Evolutionary conservation across 441 rosid genomes (phyloP).

Genomic region (Eutrema salsugineum): DNA sequence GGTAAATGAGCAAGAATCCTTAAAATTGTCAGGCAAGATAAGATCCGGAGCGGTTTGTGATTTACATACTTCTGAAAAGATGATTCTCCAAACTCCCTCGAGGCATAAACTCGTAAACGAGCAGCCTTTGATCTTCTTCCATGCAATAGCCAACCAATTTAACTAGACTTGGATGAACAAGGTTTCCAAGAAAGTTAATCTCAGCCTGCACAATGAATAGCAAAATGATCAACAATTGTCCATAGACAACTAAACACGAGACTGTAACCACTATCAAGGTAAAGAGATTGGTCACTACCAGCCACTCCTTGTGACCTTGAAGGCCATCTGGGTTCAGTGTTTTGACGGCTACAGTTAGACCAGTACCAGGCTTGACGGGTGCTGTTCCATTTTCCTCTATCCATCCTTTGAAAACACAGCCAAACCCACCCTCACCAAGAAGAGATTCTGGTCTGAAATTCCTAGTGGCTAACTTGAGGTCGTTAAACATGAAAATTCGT

Average conservation of each 20-base stretch:
- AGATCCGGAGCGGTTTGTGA: background rate
- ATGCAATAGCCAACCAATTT: conserved; percentile 63
- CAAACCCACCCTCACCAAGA: conserved; percentile 66
- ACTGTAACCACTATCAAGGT: background rate
- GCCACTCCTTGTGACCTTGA: conserved; percentile 74
- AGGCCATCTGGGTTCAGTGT: conserved; percentile 61
- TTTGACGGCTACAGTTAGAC: conserved; percentile 62
- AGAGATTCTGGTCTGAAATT: conserved; percentile 70
- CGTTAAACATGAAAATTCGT: conserved; percentile 48
- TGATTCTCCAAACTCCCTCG: conserved; percentile 69
- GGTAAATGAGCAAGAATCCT: background rate
- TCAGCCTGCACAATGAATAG: conserved; percentile 43
- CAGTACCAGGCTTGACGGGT: conserved; percentile 66
- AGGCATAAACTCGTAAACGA: conserved; percentile 62
- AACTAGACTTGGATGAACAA: conserved; percentile 55
- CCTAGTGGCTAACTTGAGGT: conserved; percentile 56
- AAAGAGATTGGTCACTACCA: conserved; percentile 33
- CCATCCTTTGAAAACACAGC: conserved; percentile 69
- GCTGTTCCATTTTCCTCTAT: conserved; percentile 68
- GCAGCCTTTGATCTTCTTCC: conserved; percentile 60
- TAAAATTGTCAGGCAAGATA: background rate
- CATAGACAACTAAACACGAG: background rate
- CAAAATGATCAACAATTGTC: conserved; percentile 7
- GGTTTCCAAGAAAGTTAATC: conserved; percentile 63
- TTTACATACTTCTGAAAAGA: conserved; percentile 59